These are phyloP conservation scores for Xylariomycetidae sp. DNA, from an alignment of 2,329 filamentous ascomycete species.

Conservation along the genomic window DNA sequence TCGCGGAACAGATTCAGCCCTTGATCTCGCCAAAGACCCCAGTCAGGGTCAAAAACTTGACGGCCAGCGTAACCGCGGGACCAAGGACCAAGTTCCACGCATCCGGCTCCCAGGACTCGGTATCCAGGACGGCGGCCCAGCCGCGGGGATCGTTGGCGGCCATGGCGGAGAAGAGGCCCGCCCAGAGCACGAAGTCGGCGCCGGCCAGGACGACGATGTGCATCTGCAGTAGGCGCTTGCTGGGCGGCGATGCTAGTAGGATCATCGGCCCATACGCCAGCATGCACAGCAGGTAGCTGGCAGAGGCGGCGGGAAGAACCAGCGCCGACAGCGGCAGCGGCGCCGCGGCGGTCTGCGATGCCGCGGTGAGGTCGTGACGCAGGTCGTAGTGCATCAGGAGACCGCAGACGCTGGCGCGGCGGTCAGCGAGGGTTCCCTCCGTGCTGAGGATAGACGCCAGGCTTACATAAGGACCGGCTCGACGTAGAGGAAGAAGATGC, in stretches of 20 bases:
- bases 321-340: slow-evolving; percentile 10
- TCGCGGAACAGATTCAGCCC: no score
- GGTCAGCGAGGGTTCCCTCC: no score
- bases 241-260: slow-evolving; percentile 16
- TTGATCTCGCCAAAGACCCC: slow-evolving; percentile 16
- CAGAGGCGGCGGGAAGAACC: slow-evolving; percentile 7
- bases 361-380: slow-evolving; percentile 7
- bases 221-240: slow-evolving; percentile 11
- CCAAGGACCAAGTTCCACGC: slow-evolving; percentile 9
- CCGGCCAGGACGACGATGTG: slow-evolving; percentile 16
- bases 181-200: slow-evolving; percentile 20
- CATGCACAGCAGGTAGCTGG: slow-evolving; percentile 15
- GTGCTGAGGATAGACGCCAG: no score
- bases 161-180: slow-evolving; percentile 14
- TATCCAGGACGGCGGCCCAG: slow-evolving; percentile 14
- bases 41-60: slow-evolving; percentile 15
- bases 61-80: slow-evolving; percentile 12
- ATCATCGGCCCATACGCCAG: slow-evolving; percentile 19
- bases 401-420: slow-evolving; percentile 18
- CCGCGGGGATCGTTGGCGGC: slow-evolving; percentile 14
- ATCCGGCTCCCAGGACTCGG: slow-evolving; percentile 7
- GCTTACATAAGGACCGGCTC: slow-evolving; percentile 20
- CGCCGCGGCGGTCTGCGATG: slow-evolving; percentile 6
- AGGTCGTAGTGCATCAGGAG: slow-evolving; percentile 12
- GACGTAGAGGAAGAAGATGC: slow-evolving; percentile 22